Evolutionary conservation across 2,329 filamentous ascomycete genomes (phyloP), one percentile per base, ranked within the genome.

Genomic region (Exserohilum turcica): DNA sequence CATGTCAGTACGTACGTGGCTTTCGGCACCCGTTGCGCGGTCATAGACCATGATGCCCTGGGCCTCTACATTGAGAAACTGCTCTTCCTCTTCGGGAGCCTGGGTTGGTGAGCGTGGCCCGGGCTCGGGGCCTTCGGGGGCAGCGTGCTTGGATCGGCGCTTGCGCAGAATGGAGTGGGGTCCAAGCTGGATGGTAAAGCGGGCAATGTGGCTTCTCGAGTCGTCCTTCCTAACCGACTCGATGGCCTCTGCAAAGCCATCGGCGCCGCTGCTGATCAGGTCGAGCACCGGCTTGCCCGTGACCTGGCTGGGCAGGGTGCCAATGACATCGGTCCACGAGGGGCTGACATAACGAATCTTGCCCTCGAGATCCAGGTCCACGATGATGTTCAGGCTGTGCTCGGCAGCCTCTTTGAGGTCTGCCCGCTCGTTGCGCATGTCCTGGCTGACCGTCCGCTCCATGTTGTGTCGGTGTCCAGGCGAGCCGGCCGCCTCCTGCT

Each of bases 41-140:
- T 97, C 92, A 72, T 96, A 97, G 6, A 97, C 91, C 89, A 97
- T 96, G 70, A 99, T 99, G 18, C 94, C 94, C 76, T 99, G 94
- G 6, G 91, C 95, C 77, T 99, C 95, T 54, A 99, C 83, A 57
- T 92, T 88, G 55, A 96, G 81, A 33, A 85, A 81, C 51, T 82
- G 77, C 46, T 82, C 75, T n/a, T 78, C 74, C 13, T 75, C 66
- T 9, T 59, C 47, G n/a, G 56, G 52, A 6, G 36, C 32, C 31
- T 67, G 60, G 19, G 57, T 61, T 1, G 69, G 65, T 24, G 76
- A 70, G 31, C 76, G 71, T 21, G 65, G 57, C 42, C 48, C 42
- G 8, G 61, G 53, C 21, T 70, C 71, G 13, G 66, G 68, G 31
- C 71, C 70, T 43, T 73, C 64, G 15, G 57, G 58, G 24, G 67